Evolutionary conservation across 2,329 filamentous ascomycete genomes (phyloP), one percentile per base, ranked within the genome.

Genomic region (Trichoderma afroharzianum): DNA sequence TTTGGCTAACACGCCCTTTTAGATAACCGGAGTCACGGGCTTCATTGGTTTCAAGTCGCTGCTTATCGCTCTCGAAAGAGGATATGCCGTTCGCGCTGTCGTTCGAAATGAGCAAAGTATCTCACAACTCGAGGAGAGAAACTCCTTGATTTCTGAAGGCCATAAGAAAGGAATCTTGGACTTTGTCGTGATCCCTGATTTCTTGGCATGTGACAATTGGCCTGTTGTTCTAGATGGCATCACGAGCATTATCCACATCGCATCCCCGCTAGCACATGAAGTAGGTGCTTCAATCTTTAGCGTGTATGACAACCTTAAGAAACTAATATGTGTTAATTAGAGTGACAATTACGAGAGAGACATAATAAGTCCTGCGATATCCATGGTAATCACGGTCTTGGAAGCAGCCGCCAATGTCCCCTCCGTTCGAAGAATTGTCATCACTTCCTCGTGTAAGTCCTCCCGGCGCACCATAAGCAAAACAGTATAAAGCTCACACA

Each of bases 1-100:
- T 21, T n/a, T 14, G n/a, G 6, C 57, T 62, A 36, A 62, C 28
- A 36, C 12, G 18, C 21, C 9, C n/a, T 12, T 32, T 14, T 12
- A 72, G 71, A 70, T 72, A 15, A 72, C 90, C 88, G 71, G 58
- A 18, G 21, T 30, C 33, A 70, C 71, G 3, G 58, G 66, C 32
- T 63, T 39, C n/a, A 64, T 72, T 26, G 71, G 71, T 12, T 72
- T 70, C 33, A 69, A 70, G 14, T 53, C 61, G 1, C 24, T 72
- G 11, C n/a, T 53, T 15, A 55, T 47, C 7, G 71, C 71, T 32
- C 63, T 73, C 9, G 39, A 69, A 26, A 50, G 33, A 18, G 72
- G 72, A 9, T 63, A 73, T 33, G 12, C 15, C 36, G 36, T 73
- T 26, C 72, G 72, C 14, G 72, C 47, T 2, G 50, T 72, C 53